Conservation (phyloP, 1,139 yeast genomes). For the Zygoascus hellenicus region DNA sequence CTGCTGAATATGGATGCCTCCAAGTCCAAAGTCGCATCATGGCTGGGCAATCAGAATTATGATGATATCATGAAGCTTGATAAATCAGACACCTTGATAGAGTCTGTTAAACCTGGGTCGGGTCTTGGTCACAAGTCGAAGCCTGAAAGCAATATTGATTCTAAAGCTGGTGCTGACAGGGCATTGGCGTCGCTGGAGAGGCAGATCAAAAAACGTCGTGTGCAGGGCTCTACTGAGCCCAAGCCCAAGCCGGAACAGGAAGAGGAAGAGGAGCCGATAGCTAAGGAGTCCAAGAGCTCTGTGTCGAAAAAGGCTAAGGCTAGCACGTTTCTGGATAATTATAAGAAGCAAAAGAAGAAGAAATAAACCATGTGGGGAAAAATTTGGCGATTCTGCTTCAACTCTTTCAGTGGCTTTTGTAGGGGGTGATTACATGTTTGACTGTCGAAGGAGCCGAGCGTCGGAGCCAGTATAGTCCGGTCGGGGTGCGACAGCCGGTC, state of each 20-base stretch:
- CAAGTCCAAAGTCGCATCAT: slow-evolving; percentile 24
- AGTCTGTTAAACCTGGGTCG: slow-evolving; percentile 2
- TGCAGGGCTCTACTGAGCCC: background rate
- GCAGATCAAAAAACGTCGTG: slow-evolving; percentile 3
- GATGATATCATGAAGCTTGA: slow-evolving; percentile 10
- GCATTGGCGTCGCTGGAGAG: slow-evolving; percentile 4
- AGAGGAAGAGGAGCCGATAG: background rate
- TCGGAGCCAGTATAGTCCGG: too few relatives aligned
- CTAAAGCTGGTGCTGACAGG: background rate
- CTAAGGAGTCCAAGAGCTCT: background rate
- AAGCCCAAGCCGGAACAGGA: background rate
- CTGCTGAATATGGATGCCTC: slow-evolving; percentile 28
- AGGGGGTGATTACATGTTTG: too few relatives aligned
- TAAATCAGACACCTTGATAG: background rate
- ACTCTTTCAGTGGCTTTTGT: too few relatives aligned
- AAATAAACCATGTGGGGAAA: background rate
- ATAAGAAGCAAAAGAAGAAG: slow-evolving; percentile 20
- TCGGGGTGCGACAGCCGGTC: too few relatives aligned
- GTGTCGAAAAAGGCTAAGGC: slow-evolving; percentile 11
- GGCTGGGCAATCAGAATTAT: slow-evolving; percentile 22
- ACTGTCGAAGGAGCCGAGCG: too few relatives aligned
- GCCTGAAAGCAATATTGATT: background rate
- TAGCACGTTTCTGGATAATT: slow-evolving; percentile 18
- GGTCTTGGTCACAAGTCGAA: slow-evolving; percentile 6
- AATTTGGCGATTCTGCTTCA: too few relatives aligned